Evolutionary conservation across 1,284 basidiomycete genomes (phyloP), one percentile per base, ranked within the genome.

Genomic region (Microbotryum scabiosae): DNA sequence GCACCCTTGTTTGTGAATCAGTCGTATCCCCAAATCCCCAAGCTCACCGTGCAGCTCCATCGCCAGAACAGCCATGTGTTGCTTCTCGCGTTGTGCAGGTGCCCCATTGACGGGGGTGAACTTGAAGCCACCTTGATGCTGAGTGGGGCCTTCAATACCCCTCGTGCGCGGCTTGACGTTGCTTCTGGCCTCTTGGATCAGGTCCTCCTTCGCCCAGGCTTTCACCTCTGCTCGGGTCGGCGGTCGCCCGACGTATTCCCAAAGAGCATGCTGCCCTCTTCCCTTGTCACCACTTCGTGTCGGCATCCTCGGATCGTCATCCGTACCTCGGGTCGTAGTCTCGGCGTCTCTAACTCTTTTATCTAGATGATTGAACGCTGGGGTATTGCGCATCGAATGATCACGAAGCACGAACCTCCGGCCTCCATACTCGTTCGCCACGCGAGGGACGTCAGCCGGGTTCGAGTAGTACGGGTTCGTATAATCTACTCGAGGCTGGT

Each of bases 41-140:
- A 49, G 66, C 81, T 67, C 62, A 87, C 90, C 87, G 72, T 92
- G 88, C 1, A 92, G 76, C 74, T 97, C 94, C 51, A 97, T 73
- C 3, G 86, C 84, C 50, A 97, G 75, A 10, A 89, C 78, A 0
- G 86, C 84, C 86, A 97, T 90, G 71, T 82, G 81, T 66, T 87
- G 84, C 60, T 81, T 82, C 72, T 84, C 84, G 28, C 87, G 82
- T 44, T 76, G 75, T 5, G 76, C 72, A 4, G 77, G 74, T 14
- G 78, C 76, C 3, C 64, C 64, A 21, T 69, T 77, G 16, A 76
- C 75, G 36, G 83, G 81, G 6, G 82, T 82, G 26, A 80, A 79
- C 66, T 84, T 84, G 70, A 85, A 78, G 1, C 85, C 86, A 18
- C 80, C 78, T 65, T 86, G 85, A 44, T 78, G 76, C 73, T 86